These are phyloP conservation scores for Paramyrothecium roridum DNA, from an alignment of 2,329 filamentous ascomycete genomes.

Conservation along the genomic window DNA sequence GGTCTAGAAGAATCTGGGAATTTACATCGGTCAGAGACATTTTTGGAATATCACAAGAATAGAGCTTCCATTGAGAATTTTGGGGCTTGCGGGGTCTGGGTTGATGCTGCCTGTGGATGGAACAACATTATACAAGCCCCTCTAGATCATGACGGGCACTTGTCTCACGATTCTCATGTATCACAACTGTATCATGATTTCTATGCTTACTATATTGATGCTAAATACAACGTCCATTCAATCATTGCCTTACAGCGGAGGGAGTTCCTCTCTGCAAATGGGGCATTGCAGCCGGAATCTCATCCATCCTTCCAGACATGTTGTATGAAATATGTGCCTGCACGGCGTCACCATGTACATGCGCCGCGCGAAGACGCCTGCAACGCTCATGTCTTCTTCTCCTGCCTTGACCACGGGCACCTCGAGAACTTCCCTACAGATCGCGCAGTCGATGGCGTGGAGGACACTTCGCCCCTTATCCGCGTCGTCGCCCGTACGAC, in stretches of 20 bases:
- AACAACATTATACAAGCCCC: no score
- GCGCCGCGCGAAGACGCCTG: conserved; percentile 72
- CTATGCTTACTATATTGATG: background rate
- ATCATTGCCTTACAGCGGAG: conserved; percentile 63
- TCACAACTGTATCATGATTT: no score
- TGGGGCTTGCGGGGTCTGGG: no score
- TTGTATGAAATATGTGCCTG: conserved; percentile 89
- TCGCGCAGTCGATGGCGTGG: conserved; percentile 81
- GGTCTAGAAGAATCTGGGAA: no score
- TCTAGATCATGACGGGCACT: no score
- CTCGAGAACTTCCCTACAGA: conserved; percentile 89
- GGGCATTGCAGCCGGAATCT: conserved; percentile 88
- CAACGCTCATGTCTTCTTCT: conserved; percentile 51
- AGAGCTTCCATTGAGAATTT: no score
- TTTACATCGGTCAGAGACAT: no score
- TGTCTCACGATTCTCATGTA: no score
- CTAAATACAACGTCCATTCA: background rate
- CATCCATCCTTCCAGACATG: conserved; percentile 95
- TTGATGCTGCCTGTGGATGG: no score
- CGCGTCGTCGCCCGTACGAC: conserved; percentile 28
- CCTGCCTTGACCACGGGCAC: conserved; percentile 73
- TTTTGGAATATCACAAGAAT: no score
- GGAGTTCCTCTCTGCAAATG: conserved; percentile 86
- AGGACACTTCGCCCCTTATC: conserved; percentile 26
- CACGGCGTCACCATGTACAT: conserved; percentile 98